These are phyloP conservation scores for Orobanche coerulescens DNA, from an alignment of 257 asterid species.

Conservation along the genomic window DNA sequence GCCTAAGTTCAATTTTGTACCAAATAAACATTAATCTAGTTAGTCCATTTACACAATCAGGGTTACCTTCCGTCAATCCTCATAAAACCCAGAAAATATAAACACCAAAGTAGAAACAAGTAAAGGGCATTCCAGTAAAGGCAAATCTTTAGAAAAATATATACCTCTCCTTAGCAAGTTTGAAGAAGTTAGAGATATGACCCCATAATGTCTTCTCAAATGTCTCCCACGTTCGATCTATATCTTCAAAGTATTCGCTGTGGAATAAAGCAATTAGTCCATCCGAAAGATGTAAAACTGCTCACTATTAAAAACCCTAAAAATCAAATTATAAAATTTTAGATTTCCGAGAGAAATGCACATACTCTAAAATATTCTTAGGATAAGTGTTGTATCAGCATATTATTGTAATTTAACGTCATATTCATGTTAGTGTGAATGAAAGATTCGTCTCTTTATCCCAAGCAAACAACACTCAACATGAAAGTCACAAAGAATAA, in stretches of 20 bases:
- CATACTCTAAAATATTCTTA: not conserved
- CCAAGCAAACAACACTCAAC: constrained; percentile 5
- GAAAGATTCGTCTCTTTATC: not conserved
- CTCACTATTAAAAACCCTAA: not conserved
- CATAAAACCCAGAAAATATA: not conserved
- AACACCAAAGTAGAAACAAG: constrained; percentile 8
- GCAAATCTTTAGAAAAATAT: constrained; percentile 18
- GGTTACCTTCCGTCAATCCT: not conserved
- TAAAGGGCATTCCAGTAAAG: constrained; percentile 2
- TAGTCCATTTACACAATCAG: constrained; percentile 1
- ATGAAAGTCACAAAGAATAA: not conserved
- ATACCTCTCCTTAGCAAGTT: constrained; percentile 91
- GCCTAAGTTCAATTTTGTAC: not conserved
- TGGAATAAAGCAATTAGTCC: constrained; percentile 18
- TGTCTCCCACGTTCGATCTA: constrained; percentile 94
- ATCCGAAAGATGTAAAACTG: constrained; percentile 11
- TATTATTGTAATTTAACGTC: not conserved
- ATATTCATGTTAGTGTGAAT: not conserved
- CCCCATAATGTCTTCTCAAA: constrained; percentile 89
- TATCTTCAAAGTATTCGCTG: constrained; percentile 97
- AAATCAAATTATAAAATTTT: not conserved
- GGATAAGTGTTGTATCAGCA: not conserved
- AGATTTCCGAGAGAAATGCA: not conserved
- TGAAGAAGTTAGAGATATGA: constrained; percentile 77
- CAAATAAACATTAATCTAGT: constrained; percentile 3